phyloP scores from a whole-genome alignment of 495 filamentous ascomycete genomes.

The Physcia stellaris region DNA sequence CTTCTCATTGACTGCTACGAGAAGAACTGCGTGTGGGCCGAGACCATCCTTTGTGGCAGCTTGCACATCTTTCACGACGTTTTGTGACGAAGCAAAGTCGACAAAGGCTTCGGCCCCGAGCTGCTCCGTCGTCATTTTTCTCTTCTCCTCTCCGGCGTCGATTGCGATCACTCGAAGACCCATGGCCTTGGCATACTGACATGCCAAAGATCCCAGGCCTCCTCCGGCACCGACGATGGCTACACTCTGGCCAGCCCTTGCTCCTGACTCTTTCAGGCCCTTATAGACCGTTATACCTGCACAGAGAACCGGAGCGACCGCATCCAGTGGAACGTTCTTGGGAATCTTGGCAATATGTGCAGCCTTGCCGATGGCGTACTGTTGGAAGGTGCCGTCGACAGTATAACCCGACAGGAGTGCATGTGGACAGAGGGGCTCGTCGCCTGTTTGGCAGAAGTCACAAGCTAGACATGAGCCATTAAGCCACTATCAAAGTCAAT shows the following conservation, averaged over 20 bases:
- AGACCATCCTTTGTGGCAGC: conserved; percentile 60
- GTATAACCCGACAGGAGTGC: conserved; percentile 75
- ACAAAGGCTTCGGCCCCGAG: conserved; percentile 62
- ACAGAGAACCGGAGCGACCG: conserved; percentile 67
- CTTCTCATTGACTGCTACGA: conserved; percentile 74
- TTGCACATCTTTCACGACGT: conserved; percentile 76
- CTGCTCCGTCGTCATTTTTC: conserved; percentile 44
- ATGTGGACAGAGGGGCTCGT: conserved; percentile 63
- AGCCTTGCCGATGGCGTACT: conserved; percentile 80
- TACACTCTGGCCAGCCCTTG: conserved; percentile 59
- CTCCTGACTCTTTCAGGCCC: conserved; percentile 72
- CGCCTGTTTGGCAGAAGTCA: conserved; percentile 62
- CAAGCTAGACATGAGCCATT: conserved; percentile 71
- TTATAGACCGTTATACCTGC: conserved; percentile 92
- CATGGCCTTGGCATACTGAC: conserved; percentile 85
- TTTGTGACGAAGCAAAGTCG: conserved; percentile 59
- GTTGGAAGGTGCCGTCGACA: conserved; percentile 84
- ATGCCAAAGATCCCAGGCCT: conserved; percentile 67
- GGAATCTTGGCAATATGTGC: conserved; percentile 68
- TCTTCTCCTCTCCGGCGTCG: conserved; percentile 69
- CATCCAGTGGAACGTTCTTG: conserved; percentile 61
- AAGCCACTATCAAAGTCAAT: conserved; percentile 41
- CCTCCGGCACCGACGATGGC: conserved; percentile 84
- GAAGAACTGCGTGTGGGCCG: conserved; percentile 76
- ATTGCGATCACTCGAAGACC: conserved; percentile 66